These are phyloP conservation scores for Xylaria sp. DNA, from an alignment of 2,329 filamentous ascomycete genomes.

Conservation along the genomic window DNA sequence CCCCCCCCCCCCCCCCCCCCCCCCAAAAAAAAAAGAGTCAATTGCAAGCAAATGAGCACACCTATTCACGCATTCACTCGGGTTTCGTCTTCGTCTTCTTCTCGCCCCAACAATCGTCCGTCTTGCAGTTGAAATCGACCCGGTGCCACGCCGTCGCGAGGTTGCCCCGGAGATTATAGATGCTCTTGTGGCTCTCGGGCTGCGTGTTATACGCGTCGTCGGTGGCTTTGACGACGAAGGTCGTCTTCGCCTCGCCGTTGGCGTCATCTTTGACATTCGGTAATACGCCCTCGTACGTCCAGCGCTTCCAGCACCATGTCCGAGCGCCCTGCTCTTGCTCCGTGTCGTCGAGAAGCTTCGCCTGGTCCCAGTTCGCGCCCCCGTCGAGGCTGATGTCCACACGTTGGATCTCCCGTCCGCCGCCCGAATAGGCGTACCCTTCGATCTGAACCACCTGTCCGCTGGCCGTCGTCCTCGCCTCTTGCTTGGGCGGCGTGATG, in stretches of 20 bases:
- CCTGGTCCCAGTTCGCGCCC: constrained; percentile 72
- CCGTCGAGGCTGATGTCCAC: constrained; percentile 74
- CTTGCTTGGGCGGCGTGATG: background rate
- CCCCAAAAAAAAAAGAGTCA: too few relatives aligned
- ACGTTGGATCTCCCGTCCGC: constrained; percentile 71
- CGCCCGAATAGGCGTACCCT: constrained; percentile 75
- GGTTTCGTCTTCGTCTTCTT: constrained; percentile 25
- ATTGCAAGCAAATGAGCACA: background rate
- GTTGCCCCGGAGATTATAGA: constrained; percentile 73
- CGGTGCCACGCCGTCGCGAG: constrained; percentile 75
- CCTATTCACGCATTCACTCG: constrained; percentile 6
- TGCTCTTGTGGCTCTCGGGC: constrained; percentile 67
- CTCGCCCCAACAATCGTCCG: constrained; percentile 25
- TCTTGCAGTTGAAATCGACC: constrained; percentile 51
- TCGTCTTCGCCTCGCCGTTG: constrained; percentile 55
- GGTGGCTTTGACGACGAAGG: constrained; percentile 71
- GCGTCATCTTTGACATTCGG: constrained; percentile 46
- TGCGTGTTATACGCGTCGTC: constrained; percentile 75
- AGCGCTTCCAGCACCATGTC: constrained; percentile 72
- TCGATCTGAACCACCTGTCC: constrained; percentile 52
- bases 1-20: too few relatives aligned
- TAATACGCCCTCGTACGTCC: constrained; percentile 65
- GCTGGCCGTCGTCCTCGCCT: constrained; percentile 13
- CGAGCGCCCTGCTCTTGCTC: constrained; percentile 54
- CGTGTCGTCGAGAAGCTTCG: constrained; percentile 63